These are phyloP conservation scores for Coemansia sp. DNA, from an alignment of 192 early-diverging fungal genomes.

Conservation along the genomic window DNA sequence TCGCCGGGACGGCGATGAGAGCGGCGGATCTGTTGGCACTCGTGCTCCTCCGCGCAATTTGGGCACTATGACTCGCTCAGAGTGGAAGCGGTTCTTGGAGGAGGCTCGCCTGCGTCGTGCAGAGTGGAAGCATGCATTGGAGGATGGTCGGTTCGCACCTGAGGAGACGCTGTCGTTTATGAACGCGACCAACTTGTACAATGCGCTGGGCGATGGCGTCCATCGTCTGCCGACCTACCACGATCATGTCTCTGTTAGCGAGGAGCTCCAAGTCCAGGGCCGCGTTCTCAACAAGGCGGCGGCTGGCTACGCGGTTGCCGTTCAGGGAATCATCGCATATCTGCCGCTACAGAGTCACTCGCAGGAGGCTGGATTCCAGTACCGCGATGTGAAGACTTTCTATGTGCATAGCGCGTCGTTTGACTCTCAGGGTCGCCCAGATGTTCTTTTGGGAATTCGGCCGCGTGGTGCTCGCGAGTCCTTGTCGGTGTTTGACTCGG, in stretches of 20 bases:
- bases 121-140: slow-evolving; percentile 56
- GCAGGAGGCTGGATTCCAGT: slow-evolving; percentile 34
- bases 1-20: not conserved
- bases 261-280: slow-evolving; percentile 58
- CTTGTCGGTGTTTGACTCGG: not conserved
- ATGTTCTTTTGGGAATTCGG: slow-evolving; percentile 20
- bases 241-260: slow-evolving; percentile 38
- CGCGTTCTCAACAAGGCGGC: slow-evolving; percentile 58
- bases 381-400: slow-evolving; percentile 57
- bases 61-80: slow-evolving; percentile 54
- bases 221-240: slow-evolving; percentile 59
- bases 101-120: slow-evolving; percentile 55
- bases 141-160: slow-evolving; percentile 33
- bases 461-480: slow-evolving; percentile 30
- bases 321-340: slow-evolving; percentile 62
- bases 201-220: slow-evolving; percentile 34
- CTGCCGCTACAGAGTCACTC: slow-evolving; percentile 40
- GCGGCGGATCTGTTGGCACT: not conserved
- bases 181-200: slow-evolving; percentile 33
- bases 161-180: slow-evolving; percentile 46
- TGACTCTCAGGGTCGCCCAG: slow-evolving; percentile 40
- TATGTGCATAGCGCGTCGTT: slow-evolving; percentile 62
- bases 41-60: slow-evolving; percentile 54
- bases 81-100: slow-evolving; percentile 65
- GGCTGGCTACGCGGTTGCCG: slow-evolving; percentile 58